A percentile compares a stretch with the other conserved stretches of the same genome.
These are phyloP conservation scores for Saccharomyces eubayanus DNA, from an alignment of 805 yeast genomes.

Conservation along the genomic window DNA sequence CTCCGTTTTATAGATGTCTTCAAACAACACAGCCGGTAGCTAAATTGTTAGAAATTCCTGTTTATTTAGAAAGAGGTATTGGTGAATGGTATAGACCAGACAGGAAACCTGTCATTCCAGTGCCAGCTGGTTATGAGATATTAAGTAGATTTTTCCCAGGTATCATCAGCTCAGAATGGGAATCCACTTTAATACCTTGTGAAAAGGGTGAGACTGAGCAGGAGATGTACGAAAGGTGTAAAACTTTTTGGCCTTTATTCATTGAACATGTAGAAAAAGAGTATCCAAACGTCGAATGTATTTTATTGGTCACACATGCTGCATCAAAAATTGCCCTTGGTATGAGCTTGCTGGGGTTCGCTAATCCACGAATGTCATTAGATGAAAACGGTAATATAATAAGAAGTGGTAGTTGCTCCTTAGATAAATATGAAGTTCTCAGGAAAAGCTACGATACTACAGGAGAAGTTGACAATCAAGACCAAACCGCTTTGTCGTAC, in stretches of 20 bases:
- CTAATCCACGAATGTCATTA: conserved; percentile 43
- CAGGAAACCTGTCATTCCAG: conserved; percentile 53
- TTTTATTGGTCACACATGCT: conserved; percentile 84
- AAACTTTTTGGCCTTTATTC: conserved; percentile 45
- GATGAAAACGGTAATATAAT: conserved; percentile 40
- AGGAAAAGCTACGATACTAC: conserved; percentile 12
- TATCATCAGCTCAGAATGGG: conserved; percentile 40
- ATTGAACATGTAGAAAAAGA: conserved; percentile 47
- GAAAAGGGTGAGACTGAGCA: conserved; percentile 63
- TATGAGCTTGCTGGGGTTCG: conserved; percentile 54
- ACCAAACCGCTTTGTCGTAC: not conserved
- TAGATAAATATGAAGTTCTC: conserved; percentile 51
- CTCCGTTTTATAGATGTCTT: conserved; percentile 86
- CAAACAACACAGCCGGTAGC: conserved; percentile 74
- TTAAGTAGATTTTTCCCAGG: conserved; percentile 48
- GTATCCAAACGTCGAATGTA: conserved; percentile 51
- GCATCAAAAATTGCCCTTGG: conserved; percentile 88
- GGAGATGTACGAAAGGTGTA: conserved; percentile 59
- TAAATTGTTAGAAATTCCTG: conserved; percentile 44
- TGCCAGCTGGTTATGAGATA: conserved; percentile 47
- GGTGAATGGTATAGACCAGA: conserved; percentile 88
- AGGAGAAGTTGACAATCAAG: conserved; percentile 11
- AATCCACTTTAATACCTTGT: conserved; percentile 53
- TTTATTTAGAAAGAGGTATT: conserved; percentile 70
- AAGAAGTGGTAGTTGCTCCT: conserved; percentile 77